Evolutionary conservation across 345 rosid species (phyloP).

Genomic region (Dimocarpus longan): DNA sequence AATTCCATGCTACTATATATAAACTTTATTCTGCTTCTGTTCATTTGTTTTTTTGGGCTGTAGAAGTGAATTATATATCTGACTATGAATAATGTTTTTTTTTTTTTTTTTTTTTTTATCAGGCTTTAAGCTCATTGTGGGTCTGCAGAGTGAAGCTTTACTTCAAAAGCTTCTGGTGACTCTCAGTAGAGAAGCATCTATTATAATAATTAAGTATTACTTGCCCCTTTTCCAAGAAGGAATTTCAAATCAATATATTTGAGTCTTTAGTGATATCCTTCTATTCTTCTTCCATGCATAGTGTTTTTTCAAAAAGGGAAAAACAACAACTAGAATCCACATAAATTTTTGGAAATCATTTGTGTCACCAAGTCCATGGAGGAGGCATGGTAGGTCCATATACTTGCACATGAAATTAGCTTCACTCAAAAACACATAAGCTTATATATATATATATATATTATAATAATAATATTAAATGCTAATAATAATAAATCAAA

Average conservation of each 20-base stretch:
- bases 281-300: conserved; percentile 15
- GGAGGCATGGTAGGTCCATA: conserved; percentile 20
- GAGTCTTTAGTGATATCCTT: conserved; percentile 11
- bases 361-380: conserved; percentile 6
- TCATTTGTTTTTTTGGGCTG: not conserved
- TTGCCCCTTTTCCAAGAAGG: conserved; percentile 10
- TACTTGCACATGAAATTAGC: conserved; percentile 13
- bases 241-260: not conserved
- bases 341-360: conserved; percentile 4
- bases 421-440: conserved; percentile 1
- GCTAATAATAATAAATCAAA: not conserved
- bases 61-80: too few relatives aligned
- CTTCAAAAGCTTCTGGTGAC: not conserved
- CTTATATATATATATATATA: not conserved
- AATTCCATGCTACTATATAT: conserved; percentile 1
- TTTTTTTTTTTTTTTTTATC: not conserved
- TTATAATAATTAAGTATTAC: too few relatives aligned
- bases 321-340: conserved; percentile 28
- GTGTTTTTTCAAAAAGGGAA: not conserved
- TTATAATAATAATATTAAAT: not conserved
- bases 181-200: not conserved
- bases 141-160: not conserved
- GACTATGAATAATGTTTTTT: not conserved
- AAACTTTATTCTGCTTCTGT: too few relatives aligned
- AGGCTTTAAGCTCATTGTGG: not conserved